Percentiles rank a stretch among this genome's conserved stretches.
These are phyloP conservation scores for Gastrodia elata DNA, from an alignment of 106 monocot genomes.

Conservation along the genomic window DNA sequence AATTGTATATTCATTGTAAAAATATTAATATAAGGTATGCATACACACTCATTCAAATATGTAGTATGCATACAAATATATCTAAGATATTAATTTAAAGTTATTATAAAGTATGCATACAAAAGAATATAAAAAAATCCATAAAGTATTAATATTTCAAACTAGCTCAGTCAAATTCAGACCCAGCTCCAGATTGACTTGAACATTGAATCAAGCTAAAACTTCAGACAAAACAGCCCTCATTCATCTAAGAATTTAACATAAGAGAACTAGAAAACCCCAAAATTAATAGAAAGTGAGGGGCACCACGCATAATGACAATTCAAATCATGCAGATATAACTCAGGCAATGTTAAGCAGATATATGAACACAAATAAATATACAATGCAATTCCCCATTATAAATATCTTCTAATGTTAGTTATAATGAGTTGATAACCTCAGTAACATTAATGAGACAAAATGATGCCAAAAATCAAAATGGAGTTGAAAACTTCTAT, in stretches of 20 bases:
- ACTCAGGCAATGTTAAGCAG: background rate
- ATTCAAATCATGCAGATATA: background rate
- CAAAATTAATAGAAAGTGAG: background rate
- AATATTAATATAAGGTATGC: too few species aligned
- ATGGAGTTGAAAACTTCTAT: background rate
- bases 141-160: too few species aligned
- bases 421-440: background rate
- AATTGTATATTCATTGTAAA: too few species aligned
- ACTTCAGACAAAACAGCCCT: background rate
- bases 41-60: too few species aligned
- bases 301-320: background rate
- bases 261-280: background rate
- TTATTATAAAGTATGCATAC: too few species aligned
- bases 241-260: background rate
- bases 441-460: background rate
- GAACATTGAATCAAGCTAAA: too few species aligned
- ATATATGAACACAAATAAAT: background rate
- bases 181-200: too few species aligned
- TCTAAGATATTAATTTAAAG: too few species aligned
- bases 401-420: background rate
- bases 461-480: background rate
- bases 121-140: too few species aligned
- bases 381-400: background rate
- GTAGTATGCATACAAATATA: too few species aligned
- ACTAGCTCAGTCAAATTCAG: too few species aligned